These are phyloP conservation scores for Chrysoporthe puriensis DNA, from an alignment of 2,329 filamentous ascomycete genomes.

Conservation along the genomic window DNA sequence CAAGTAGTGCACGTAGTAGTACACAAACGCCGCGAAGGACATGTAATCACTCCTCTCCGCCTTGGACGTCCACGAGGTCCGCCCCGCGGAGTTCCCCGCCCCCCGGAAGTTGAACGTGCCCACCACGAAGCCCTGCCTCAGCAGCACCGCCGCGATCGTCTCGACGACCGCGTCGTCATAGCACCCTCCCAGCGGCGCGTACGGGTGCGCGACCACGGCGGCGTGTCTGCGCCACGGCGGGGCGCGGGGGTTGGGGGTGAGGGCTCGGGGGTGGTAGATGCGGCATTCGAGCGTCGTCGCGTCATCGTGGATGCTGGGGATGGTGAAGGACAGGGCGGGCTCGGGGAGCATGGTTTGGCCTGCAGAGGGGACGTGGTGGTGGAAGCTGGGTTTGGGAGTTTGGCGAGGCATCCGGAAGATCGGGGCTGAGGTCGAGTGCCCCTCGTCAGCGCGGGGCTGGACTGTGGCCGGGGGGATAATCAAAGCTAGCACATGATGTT, in stretches of 20 bases:
- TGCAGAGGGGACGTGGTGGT: background rate
- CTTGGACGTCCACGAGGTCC: constrained; percentile 85
- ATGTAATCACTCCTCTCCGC: constrained; percentile 82
- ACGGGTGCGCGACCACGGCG: constrained; percentile 83
- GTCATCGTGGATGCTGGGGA: constrained; percentile 89
- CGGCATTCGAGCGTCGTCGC: constrained; percentile 76
- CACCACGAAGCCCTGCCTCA: constrained; percentile 75
- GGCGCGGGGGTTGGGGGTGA: constrained; percentile 39
- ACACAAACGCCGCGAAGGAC: constrained; percentile 78
- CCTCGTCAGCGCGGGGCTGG: background rate
- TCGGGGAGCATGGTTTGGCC: constrained; percentile 53
- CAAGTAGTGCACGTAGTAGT: constrained; percentile 71
- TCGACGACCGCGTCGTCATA: constrained; percentile 82
- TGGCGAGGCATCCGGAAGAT: constrained; percentile 7
- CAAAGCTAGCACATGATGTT: constrained; percentile 1
- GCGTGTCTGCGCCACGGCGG: constrained; percentile 53
- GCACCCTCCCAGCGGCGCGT: constrained; percentile 82
- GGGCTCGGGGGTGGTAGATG: constrained; percentile 70
- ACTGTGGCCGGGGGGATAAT: background rate
- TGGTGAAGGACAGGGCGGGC: constrained; percentile 68
- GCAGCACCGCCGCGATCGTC: constrained; percentile 64
- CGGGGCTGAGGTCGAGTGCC: background rate
- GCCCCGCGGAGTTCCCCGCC: constrained; percentile 72
- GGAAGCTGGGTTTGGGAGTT: background rate
- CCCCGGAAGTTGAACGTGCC: constrained; percentile 95